Percentiles rank a stretch among this genome's conserved stretches.
Evolutionary conservation across 2,329 filamentous ascomycete species (phyloP).

Genomic region (Trichothecium roseum): DNA sequence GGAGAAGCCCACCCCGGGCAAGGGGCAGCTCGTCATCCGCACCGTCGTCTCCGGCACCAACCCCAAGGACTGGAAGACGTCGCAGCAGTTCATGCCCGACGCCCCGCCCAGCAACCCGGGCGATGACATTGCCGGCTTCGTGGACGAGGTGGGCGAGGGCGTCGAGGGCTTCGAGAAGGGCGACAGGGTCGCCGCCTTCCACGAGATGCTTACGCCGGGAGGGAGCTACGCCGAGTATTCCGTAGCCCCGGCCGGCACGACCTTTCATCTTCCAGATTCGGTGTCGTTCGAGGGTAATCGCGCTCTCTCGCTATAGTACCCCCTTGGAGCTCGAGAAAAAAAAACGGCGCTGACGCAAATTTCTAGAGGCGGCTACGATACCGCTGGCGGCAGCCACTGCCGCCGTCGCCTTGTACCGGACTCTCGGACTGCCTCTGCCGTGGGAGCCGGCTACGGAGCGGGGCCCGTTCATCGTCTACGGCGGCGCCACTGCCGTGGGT

Average conservation of each 20-base stretch:
- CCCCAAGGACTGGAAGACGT: conserved; percentile 15
- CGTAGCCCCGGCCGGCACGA: conserved; percentile 42
- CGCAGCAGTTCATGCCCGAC: not conserved
- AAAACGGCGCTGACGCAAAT: not conserved
- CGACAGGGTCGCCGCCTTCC: conserved; percentile 34
- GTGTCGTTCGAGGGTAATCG: conserved; percentile 31
- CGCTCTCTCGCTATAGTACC: too few species aligned
- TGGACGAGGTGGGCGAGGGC: conserved; percentile 10
- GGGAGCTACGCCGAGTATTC: conserved; percentile 51
- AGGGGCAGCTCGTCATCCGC: conserved; percentile 12
- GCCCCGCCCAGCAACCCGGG: conserved; percentile 8
- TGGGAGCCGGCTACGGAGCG: conserved; percentile 25
- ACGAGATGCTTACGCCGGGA: conserved; percentile 35
- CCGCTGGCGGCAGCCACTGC: conserved; percentile 46
- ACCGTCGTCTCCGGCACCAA: conserved; percentile 11
- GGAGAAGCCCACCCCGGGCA: conserved; percentile 8
- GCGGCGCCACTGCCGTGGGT: conserved; percentile 41
- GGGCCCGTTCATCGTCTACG: conserved; percentile 31
- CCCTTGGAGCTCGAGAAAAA: not conserved
- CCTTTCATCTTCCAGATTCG: conserved; percentile 38
- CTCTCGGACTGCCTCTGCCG: conserved; percentile 35
- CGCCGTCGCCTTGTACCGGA: conserved; percentile 36
- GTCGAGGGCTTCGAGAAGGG: conserved; percentile 16
- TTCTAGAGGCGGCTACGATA: conserved; percentile 37
- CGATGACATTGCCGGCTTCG: conserved; percentile 14